phyloP scores from a whole-genome alignment of 208 protist genomes.

The Crithidia thermophila region DNA sequence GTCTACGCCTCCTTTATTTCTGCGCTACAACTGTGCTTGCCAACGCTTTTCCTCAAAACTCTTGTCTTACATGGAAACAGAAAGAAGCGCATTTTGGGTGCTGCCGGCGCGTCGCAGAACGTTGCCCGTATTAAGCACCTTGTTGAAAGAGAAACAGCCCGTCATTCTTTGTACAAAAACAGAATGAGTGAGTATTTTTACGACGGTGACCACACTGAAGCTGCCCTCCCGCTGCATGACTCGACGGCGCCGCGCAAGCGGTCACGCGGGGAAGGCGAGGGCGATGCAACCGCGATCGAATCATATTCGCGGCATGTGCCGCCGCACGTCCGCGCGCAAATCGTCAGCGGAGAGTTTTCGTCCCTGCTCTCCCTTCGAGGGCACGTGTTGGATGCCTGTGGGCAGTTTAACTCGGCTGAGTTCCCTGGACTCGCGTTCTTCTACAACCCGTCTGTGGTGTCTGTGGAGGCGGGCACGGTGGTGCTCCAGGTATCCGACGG shows the following conservation, averaged over 20 bases:
- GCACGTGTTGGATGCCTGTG: constrained; percentile 40
- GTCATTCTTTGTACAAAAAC: no score
- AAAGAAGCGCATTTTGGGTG: no score
- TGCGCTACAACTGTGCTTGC: no score
- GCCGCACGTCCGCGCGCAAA: constrained; percentile 18
- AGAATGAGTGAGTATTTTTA: constrained; percentile 18
- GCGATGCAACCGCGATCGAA: not conserved
- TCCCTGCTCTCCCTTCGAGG: constrained; percentile 26
- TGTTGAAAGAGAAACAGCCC: no score
- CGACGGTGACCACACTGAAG: not conserved
- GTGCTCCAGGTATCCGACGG: constrained; percentile 17
- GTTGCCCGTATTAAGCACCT: no score
- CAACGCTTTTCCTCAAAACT: no score
- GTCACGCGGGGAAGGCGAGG: constrained; percentile 7
- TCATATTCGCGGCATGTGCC: constrained; percentile 4
- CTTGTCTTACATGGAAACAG: no score
- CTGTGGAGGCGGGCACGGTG: constrained; percentile 15
- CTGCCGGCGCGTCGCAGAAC: no score
- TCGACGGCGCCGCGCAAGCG: constrained; percentile 8
- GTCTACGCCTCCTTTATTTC: no score
- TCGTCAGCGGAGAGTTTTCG: not conserved
- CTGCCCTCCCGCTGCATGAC: not conserved
- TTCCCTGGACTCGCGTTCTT: constrained; percentile 57
- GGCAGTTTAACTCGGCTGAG: constrained; percentile 34
- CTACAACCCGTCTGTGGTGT: constrained; percentile 34